Conservation (phyloP, 202 grass and related monocot genomes). For the Elaeis oleifera region DNA sequence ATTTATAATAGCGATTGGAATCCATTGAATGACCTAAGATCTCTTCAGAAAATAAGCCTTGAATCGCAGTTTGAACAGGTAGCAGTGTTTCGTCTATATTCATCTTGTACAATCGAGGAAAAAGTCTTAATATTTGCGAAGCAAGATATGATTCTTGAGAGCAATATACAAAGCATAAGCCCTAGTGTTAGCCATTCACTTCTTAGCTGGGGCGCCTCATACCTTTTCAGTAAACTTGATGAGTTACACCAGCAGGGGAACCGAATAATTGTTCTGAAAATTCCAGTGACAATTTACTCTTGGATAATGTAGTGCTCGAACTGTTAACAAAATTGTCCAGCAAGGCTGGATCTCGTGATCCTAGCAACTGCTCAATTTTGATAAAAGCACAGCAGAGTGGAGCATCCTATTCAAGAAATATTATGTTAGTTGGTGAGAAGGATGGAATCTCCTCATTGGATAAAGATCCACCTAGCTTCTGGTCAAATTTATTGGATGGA, state of each 20-base stretch:
- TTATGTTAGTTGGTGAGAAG: constrained; percentile 59
- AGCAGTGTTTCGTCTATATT: constrained; percentile 71
- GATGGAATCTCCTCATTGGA: constrained; percentile 48
- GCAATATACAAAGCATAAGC: constrained; percentile 52
- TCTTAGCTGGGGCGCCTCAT: constrained; percentile 76
- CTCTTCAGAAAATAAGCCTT: constrained; percentile 66
- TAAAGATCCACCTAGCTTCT: constrained; percentile 62
- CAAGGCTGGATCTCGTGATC: constrained; percentile 26
- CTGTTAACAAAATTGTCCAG: constrained; percentile 33
- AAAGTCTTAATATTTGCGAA: constrained; percentile 79
- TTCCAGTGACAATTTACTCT: constrained; percentile 25
- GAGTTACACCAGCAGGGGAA: constrained; percentile 36
- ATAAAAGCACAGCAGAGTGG: constrained; percentile 50
- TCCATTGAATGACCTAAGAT: constrained; percentile 71
- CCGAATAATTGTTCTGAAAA: constrained; percentile 29
- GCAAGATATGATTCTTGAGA: constrained; percentile 57
- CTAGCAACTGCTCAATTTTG: constrained; percentile 25
- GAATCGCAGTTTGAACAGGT: constrained; percentile 44
- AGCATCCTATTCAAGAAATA: constrained; percentile 55
- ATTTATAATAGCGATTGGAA: constrained; percentile 93
- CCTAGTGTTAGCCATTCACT: constrained; percentile 63
- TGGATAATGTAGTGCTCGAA: constrained; percentile 42
- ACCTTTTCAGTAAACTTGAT: constrained; percentile 60
- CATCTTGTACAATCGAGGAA: constrained; percentile 78
- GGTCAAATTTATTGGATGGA: constrained; percentile 60